These are phyloP conservation scores for Globisporangium cystogenes DNA, from an alignment of 352 stramenopile genomes.

Conservation along the genomic window DNA sequence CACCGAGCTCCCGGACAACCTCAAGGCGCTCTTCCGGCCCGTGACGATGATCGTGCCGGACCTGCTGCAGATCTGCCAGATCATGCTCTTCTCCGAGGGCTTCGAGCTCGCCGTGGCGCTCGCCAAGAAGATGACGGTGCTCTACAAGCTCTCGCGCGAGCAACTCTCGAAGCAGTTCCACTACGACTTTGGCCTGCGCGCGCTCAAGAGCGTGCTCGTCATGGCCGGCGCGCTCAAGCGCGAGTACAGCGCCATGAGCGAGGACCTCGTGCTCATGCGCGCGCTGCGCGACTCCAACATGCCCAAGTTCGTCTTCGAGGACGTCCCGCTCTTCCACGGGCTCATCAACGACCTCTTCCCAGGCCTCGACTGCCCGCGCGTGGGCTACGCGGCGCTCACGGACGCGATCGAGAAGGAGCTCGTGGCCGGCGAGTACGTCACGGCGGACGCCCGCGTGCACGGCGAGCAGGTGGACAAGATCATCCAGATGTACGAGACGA, in stretches of 20 bases:
- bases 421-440: constrained; percentile 78
- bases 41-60: constrained; percentile 94
- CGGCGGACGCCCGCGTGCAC: constrained; percentile 59
- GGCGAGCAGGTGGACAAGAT: constrained; percentile 95
- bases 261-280: constrained; percentile 94
- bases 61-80: constrained; percentile 90
- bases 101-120: constrained; percentile 89
- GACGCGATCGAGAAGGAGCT: constrained; percentile 85
- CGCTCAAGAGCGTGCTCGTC: constrained; percentile 92
- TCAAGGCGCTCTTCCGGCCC: constrained; percentile 91
- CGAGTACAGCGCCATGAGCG: constrained; percentile 90
- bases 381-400: constrained; percentile 90
- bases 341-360: constrained; percentile 96
- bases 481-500: constrained; percentile 97
- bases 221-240: constrained; percentile 93
- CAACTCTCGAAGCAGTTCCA: constrained; percentile 95
- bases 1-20: constrained; percentile 90
- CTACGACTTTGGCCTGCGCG: constrained; percentile 94
- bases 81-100: constrained; percentile 93
- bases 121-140: constrained; percentile 93
- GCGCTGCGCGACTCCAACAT: constrained; percentile 95
- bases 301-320: constrained; percentile 96
- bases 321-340: constrained; percentile 92
- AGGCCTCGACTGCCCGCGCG: constrained; percentile 89
- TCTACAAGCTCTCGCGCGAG: constrained; percentile 94